These are phyloP conservation scores for Leccinum obscurum DNA, from an alignment of 768 basidiomycete genomes.

Conservation along the genomic window DNA sequence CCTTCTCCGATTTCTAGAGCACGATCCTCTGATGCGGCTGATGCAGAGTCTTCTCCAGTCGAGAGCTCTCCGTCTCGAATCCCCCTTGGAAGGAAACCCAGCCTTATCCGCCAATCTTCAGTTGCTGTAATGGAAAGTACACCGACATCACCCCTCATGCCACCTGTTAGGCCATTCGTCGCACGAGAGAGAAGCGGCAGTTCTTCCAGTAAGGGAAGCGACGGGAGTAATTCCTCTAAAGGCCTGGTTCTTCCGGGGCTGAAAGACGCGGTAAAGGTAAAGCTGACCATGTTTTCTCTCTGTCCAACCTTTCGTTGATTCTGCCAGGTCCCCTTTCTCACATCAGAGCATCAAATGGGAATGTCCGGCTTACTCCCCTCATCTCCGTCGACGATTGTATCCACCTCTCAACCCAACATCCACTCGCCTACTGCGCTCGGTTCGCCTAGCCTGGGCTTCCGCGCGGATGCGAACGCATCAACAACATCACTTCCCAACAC, in stretches of 20 bases:
- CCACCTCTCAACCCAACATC: constrained; percentile 38
- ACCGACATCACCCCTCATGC: constrained; percentile 37
- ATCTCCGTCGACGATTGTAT: constrained; percentile 55
- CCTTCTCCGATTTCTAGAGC: constrained; percentile 36
- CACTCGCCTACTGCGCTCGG: constrained; percentile 42
- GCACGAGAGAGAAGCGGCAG: constrained; percentile 50
- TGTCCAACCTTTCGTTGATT: constrained; percentile 3
- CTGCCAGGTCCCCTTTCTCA: constrained; percentile 59
- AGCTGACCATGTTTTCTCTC: neutral
- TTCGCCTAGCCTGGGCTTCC: constrained; percentile 23
- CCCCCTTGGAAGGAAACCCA: constrained; percentile 34
- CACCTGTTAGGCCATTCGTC: constrained; percentile 49
- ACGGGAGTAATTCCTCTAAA: constrained; percentile 29
- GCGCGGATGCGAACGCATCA: constrained; percentile 38
- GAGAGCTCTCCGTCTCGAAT: constrained; percentile 12
- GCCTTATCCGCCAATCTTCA: constrained; percentile 50
- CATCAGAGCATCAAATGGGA: constrained; percentile 69
- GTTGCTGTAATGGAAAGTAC: constrained; percentile 55
- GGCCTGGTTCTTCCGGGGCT: constrained; percentile 53
- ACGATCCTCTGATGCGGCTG: constrained; percentile 34
- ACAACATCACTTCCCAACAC: constrained; percentile 43
- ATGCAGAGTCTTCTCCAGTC: constrained; percentile 19
- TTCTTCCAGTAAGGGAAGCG: constrained; percentile 41
- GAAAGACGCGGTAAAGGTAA: constrained; percentile 74
- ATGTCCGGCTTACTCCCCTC: constrained; percentile 72